A percentile compares a stretch with the other conserved stretches of the same genome.
Conservation (phyloP, 495 filamentous ascomycete genomes). For the Hyaloscypha bicolor region DNA sequence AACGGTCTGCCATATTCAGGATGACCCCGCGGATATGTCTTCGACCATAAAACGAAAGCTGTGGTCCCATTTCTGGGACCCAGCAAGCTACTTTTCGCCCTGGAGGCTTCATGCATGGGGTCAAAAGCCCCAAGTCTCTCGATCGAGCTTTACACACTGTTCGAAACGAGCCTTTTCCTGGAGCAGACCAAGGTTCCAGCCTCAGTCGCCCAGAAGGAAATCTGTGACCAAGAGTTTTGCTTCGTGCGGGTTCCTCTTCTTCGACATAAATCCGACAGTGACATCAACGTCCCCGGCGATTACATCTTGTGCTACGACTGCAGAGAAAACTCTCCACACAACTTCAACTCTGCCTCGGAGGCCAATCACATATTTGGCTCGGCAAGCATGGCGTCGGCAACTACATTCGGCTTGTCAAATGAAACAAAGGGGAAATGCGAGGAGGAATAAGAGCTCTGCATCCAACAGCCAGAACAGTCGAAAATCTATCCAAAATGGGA, state of each 20-base stretch:
- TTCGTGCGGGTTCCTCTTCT: constrained; percentile 26
- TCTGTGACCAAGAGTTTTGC: constrained; percentile 25
- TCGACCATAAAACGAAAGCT: constrained; percentile 22
- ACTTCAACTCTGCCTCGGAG: constrained; percentile 9
- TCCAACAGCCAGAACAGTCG: constrained; percentile 34
- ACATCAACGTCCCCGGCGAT: constrained; percentile 15
- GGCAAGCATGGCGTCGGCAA: constrained; percentile 29
- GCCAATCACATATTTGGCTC: constrained; percentile 14
- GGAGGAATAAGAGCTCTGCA: constrained; percentile 49
- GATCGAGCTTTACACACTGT: constrained; percentile 15
- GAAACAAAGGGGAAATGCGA: constrained; percentile 33
- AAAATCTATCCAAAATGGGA: constrained; percentile 20
- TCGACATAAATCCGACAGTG: constrained; percentile 19
- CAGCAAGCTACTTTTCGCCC: constrained; percentile 17
- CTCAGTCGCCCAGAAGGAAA: constrained; percentile 1
- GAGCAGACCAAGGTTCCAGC: constrained; percentile 17
- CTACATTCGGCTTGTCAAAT: constrained; percentile 27
- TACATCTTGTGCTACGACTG: constrained; percentile 19
- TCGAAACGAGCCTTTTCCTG: constrained; percentile 24
- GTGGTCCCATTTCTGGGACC: constrained; percentile 33
- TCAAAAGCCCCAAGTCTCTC: constrained; percentile 16
- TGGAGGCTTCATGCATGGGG: constrained; percentile 6
- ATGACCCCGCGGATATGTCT: constrained; percentile 28
- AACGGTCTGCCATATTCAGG: constrained; percentile 30
- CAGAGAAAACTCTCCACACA: constrained; percentile 26